Conservation (phyloP, 805 yeast species). For the Candida montana region DNA sequence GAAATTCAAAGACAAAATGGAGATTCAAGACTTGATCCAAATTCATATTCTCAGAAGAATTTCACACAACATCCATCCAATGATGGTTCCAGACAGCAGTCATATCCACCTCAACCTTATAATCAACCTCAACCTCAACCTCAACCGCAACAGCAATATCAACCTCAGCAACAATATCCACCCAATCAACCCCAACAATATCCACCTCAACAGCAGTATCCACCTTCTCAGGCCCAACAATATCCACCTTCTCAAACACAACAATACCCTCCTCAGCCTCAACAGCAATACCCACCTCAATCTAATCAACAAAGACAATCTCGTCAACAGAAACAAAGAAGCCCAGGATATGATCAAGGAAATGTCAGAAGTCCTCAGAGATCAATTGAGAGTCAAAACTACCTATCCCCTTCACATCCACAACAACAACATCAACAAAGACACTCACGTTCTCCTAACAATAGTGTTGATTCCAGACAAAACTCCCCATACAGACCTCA, state of each 20-base stretch:
- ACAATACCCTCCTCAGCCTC: neutral
- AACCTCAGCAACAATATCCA: neutral
- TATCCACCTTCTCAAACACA: too few relatives aligned
- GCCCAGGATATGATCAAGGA: neutral
- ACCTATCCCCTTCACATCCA: neutral
- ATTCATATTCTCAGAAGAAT: neutral
- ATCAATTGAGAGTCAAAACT: neutral
- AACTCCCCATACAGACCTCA: slow-evolving; percentile 12
- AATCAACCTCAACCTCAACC: neutral
- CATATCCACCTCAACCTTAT: neutral
- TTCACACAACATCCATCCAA: too few relatives aligned
- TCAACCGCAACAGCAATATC: neutral
- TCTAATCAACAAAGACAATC: neutral
- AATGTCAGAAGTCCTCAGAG: neutral
- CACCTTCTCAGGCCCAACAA: slow-evolving; percentile 1
- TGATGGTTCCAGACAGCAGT: too few relatives aligned
- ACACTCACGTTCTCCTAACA: slow-evolving; percentile 5
- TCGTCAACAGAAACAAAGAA: slow-evolving; percentile 1
- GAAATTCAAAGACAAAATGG: too few relatives aligned
- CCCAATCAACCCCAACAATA: slow-evolving; percentile 1
- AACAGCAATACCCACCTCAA: neutral
- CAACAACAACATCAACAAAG: neutral
- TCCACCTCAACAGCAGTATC: neutral
- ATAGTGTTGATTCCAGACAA: slow-evolving; percentile 11
- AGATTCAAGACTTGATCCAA: too few relatives aligned